These are phyloP conservation scores for Xylaria bambusicola DNA, from an alignment of 495 filamentous ascomycete genomes.

Conservation along the genomic window DNA sequence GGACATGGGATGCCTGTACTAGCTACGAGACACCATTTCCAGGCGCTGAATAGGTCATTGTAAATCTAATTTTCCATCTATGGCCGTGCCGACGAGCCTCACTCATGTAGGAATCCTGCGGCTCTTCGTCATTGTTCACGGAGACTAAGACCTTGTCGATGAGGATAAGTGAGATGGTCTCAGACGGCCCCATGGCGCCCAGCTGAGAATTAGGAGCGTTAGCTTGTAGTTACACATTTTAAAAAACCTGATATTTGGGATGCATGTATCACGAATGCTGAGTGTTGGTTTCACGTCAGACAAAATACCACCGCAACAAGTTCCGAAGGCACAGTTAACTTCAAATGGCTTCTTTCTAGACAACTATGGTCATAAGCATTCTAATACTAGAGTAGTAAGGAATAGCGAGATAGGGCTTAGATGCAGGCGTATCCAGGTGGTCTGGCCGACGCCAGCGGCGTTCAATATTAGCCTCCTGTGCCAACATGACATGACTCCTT, in stretches of 20 bases:
- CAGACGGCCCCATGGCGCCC: not conserved
- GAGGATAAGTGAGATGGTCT: not conserved
- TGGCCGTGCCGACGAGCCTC: constrained; percentile 22
- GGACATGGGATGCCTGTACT: constrained; percentile 21
- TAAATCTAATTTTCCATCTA: not conserved
- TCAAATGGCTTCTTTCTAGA: too few relatives aligned
- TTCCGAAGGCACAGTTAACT: too few relatives aligned
- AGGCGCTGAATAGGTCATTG: not conserved
- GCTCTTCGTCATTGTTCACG: constrained; percentile 2
- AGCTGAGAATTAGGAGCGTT: too few relatives aligned
- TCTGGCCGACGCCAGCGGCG: not conserved
- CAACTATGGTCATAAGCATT: too few relatives aligned
- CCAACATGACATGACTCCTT: constrained; percentile 4
- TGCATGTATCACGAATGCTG: too few relatives aligned
- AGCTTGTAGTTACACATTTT: too few relatives aligned
- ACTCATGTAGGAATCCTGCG: constrained; percentile 25
- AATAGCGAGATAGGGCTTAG: too few relatives aligned
- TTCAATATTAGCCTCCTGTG: not conserved
- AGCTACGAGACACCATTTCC: constrained; percentile 21
- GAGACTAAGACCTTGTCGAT: not conserved
- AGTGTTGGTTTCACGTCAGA: too few relatives aligned
- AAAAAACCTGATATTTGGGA: too few relatives aligned
- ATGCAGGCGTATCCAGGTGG: not conserved
- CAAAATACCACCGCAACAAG: too few relatives aligned
- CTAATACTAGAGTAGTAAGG: too few relatives aligned